phyloP scores from a whole-genome alignment of 441 rosid species.

The Eruca vesicaria region DNA sequence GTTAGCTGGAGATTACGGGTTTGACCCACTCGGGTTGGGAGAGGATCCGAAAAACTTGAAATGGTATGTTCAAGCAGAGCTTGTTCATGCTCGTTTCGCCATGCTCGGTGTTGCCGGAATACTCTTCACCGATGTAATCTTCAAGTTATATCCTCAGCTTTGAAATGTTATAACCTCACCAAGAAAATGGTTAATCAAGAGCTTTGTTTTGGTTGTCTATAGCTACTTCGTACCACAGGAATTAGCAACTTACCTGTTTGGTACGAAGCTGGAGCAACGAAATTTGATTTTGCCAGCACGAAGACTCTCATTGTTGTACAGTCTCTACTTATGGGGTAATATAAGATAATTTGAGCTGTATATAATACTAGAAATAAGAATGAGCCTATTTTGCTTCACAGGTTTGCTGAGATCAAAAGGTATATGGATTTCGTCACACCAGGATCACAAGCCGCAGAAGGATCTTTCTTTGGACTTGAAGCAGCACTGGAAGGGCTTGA shows the following conservation, averaged over 20 bases:
- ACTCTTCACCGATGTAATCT: constrained; percentile 78
- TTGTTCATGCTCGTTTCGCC: constrained; percentile 91
- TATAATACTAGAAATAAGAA: neutral
- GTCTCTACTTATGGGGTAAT: constrained; percentile 82
- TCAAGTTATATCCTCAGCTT: neutral
- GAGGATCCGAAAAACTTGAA: constrained; percentile 86
- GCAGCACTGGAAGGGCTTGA: constrained; percentile 76
- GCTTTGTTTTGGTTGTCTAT: constrained; percentile 26
- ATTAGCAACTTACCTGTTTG: constrained; percentile 75
- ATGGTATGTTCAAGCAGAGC: constrained; percentile 97
- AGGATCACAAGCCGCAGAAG: constrained; percentile 85
- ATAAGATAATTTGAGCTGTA: neutral
- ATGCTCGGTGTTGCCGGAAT: constrained; percentile 95
- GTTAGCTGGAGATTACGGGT: constrained; percentile 85
- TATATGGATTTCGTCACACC: constrained; percentile 83
- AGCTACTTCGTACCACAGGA: constrained; percentile 83
- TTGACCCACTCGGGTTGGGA: constrained; percentile 94
- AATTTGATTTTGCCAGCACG: constrained; percentile 73
- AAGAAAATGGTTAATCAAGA: neutral
- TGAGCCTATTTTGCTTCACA: constrained; percentile 16
- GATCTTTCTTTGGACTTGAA: constrained; percentile 86
- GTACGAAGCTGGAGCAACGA: constrained; percentile 92
- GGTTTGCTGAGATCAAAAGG: constrained; percentile 89
- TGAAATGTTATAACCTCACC: neutral
- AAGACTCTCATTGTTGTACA: constrained; percentile 70